Evolutionary conservation across 1,139 yeast genomes (phyloP), one percentile per base, ranked within the genome.

Genomic region (Yamadazyma sp.): DNA sequence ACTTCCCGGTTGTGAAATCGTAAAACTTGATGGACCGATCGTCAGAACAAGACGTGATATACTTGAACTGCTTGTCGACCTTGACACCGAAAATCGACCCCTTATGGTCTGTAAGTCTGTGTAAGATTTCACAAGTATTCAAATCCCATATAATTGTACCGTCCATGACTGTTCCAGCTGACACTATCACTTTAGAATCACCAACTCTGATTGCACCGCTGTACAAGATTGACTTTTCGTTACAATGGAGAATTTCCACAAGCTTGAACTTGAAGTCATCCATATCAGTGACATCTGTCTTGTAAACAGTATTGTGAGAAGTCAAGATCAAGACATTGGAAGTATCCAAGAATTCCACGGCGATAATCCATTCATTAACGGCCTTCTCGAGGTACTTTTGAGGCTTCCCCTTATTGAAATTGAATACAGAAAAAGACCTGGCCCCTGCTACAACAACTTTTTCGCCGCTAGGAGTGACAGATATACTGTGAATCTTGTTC

Each of bases 131-230:
- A 9, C 73, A 64, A 2, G 71, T 57, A 23, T 54, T 39, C 38
- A 79, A 58, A 39, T 81, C 79, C 98, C 98, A 92, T 1, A 89
- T 65, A 4, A 87, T 68, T 1, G 87, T 83, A 3, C 97, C 96
- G 38, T 83, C 82, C 82, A 91, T 82, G 1, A 92, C 97, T 0
- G 98, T 92, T 17, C 98, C 98, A 0, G 96, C 91, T 18, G 88
- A 88, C 17, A 49, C 33, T 10, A 88, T 56, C 0, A 83, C 76
- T 33, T 63, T 62, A 16, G 35, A 17, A n/a, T 58, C 57, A 6
- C 70, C 45, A 1, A 79, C 75, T 40, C 73, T 71, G 29, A 92
- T 75, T 2, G 88, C 73, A 0, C 98, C 98, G 14, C 96, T 86
- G 56, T 92, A 92, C 32, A 92, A 69, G 32, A 92, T 83, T 4